Percentiles rank a stretch among this genome's conserved stretches.
Evolutionary conservation across 352 stramenopile genomes (phyloP).

Genomic region (Pythium sukuiense): DNA sequence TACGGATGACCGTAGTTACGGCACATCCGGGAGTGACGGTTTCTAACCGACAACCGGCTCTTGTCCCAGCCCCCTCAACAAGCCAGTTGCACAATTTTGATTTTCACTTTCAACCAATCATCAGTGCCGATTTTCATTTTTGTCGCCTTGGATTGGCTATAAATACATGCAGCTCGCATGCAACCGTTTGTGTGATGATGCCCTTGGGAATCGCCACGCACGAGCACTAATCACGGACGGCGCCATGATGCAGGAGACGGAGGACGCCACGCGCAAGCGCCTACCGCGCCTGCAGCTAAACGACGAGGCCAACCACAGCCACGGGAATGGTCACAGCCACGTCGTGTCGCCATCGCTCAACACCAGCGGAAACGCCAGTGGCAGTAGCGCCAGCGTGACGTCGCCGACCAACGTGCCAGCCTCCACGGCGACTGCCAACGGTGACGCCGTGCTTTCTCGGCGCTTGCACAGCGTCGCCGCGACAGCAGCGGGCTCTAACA

Average conservation of each 20-base stretch:
- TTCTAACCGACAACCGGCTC: not conserved
- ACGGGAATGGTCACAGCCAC: not conserved
- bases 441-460: conserved; percentile 2
- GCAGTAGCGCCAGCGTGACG: conserved; percentile 2
- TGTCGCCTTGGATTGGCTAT: not conserved
- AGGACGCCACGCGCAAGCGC: conserved; percentile 29
- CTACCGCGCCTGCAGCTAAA: conserved; percentile 23
- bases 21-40: too few relatives aligned
- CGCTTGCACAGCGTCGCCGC: not conserved
- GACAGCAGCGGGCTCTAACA: not conserved
- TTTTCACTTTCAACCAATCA: not conserved
- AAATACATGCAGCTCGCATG: not conserved
- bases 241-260: conserved; percentile 31
- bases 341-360: not conserved
- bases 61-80: not conserved
- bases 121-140: not conserved
- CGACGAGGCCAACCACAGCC: not conserved
- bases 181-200: not conserved
- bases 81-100: not conserved
- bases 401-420: not conserved
- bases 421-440: not conserved
- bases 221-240: not conserved
- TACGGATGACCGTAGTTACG: not conserved
- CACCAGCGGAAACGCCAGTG: not conserved
- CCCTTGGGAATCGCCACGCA: conserved; percentile 1